These are phyloP conservation scores for Glycine soja DNA, from an alignment of 306 rosid genomes.

Conservation along the genomic window DNA sequence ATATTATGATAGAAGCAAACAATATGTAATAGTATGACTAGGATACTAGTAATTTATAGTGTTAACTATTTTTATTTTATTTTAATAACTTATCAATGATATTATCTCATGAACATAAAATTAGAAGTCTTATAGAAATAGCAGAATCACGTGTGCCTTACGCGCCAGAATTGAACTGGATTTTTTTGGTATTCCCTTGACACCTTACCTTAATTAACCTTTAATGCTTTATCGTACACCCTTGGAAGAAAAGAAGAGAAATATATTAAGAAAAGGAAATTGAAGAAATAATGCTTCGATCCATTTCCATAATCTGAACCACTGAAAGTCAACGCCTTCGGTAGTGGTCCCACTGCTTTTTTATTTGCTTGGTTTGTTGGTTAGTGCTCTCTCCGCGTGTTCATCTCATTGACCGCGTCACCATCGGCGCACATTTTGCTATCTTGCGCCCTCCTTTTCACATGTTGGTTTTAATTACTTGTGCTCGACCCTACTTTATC, in stretches of 20 bases:
- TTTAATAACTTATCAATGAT: no score
- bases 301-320: slow-evolving; percentile 1
- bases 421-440: slow-evolving; percentile 50
- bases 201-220: slow-evolving; percentile 2
- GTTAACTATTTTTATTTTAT: no score
- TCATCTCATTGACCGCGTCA: slow-evolving; percentile 57
- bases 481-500: neutral
- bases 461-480: neutral
- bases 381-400: slow-evolving; percentile 50
- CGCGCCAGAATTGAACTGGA: slow-evolving; percentile 19
- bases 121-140: neutral
- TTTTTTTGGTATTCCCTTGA: neutral
- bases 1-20: no score
- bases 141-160: neutral
- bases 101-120: no score
- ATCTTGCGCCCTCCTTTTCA: slow-evolving; percentile 46
- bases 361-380: slow-evolving; percentile 46
- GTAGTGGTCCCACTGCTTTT: slow-evolving; percentile 55
- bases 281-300: slow-evolving; percentile 8
- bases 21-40: no score
- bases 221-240: slow-evolving; percentile 14
- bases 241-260: neutral
- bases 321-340: slow-evolving; percentile 71
- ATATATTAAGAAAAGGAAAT: neutral
- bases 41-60: no score